A percentile compares a stretch with the other conserved stretches of the same genome.
These are phyloP conservation scores for Chenopodium suecicum DNA, from an alignment of 148 eudicot species.

Conservation along the genomic window DNA sequence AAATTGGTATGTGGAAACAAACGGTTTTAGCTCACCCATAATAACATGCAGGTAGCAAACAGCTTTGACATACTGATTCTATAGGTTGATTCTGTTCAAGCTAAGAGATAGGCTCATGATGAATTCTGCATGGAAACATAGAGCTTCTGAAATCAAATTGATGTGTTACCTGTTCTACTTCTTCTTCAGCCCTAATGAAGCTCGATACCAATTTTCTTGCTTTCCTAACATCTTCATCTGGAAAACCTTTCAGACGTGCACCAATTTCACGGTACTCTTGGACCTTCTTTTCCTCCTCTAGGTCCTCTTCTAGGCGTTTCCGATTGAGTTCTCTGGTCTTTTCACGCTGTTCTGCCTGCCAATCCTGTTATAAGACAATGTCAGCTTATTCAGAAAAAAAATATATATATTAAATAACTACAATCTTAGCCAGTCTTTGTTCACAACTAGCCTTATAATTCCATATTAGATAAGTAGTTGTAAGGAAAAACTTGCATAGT, in stretches of 20 bases:
- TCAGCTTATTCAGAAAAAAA: neutral
- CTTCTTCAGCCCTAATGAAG: slow-evolving; percentile 89
- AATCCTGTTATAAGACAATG: slow-evolving; percentile 48
- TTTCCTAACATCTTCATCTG: slow-evolving; percentile 70
- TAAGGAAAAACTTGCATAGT: neutral
- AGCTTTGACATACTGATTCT: no score
- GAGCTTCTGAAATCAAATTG: neutral
- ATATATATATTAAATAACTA: no score
- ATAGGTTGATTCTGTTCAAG: neutral
- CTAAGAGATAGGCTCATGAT: neutral
- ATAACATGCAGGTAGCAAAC: neutral
- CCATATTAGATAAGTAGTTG: no score
- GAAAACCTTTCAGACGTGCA: slow-evolving; percentile 60
- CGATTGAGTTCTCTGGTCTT: slow-evolving; percentile 74
- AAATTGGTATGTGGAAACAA: neutral
- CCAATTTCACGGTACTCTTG: slow-evolving; percentile 88
- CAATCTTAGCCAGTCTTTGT: neutral
- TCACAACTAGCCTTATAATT: neutral
- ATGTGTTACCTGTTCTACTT: slow-evolving; percentile 83
- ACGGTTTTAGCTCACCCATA: neutral
- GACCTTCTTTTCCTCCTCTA: slow-evolving; percentile 85
- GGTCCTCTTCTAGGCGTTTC: slow-evolving; percentile 73
- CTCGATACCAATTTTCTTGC: slow-evolving; percentile 80
- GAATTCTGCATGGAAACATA: neutral
- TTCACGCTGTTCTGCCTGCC: slow-evolving; percentile 88